A percentile compares a stretch with the other conserved stretches of the same genome.
phyloP scores from a whole-genome alignment of 148 eudicot species.

The Chenopodium album region DNA sequence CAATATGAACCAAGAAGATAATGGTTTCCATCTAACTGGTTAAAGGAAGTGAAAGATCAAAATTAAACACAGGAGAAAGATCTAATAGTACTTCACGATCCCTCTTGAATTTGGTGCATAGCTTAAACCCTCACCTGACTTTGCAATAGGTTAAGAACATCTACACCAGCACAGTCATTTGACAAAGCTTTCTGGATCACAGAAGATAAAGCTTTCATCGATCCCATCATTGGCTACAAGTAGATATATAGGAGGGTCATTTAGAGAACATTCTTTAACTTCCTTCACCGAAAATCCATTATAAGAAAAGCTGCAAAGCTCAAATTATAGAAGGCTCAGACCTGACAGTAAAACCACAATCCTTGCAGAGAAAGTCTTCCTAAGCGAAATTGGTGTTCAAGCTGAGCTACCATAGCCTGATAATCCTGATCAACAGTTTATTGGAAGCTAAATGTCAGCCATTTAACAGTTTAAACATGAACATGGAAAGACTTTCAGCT shows the following conservation, averaged over 20 bases:
- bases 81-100: slow-evolving; percentile 3
- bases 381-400: slow-evolving; percentile 92
- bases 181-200: slow-evolving; percentile 73
- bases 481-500: background rate
- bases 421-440: slow-evolving; percentile 60
- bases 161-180: slow-evolving; percentile 63
- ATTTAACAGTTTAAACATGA: slow-evolving; percentile 5
- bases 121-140: slow-evolving; percentile 64
- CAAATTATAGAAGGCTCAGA: slow-evolving; percentile 26
- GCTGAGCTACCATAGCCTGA: slow-evolving; percentile 99
- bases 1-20: background rate
- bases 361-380: slow-evolving; percentile 92
- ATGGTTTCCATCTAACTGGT: background rate
- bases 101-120: background rate
- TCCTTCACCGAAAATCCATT: background rate
- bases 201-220: slow-evolving; percentile 83
- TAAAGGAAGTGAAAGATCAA: background rate
- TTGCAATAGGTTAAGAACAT: slow-evolving; percentile 88
- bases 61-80: background rate
- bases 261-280: background rate
- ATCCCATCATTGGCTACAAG: slow-evolving; percentile 86
- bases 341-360: slow-evolving; percentile 99
- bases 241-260: slow-evolving; percentile 3
- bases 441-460: slow-evolving; percentile 7
- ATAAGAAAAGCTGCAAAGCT: background rate